Conservation (phyloP, 106 monocot species). For the Xerophyta viscosa region DNA sequence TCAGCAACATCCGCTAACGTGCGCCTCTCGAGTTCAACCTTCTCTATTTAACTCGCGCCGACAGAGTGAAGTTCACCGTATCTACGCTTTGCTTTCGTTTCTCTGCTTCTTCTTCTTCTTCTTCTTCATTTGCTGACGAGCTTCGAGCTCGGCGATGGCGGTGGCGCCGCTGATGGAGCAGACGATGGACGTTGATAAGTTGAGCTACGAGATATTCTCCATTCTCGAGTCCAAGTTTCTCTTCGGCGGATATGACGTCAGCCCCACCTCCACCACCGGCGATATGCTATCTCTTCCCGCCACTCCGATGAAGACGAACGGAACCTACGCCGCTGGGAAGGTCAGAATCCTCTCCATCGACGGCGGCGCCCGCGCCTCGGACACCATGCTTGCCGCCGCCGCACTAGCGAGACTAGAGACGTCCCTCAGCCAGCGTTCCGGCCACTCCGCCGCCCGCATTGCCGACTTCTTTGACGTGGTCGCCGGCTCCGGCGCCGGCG, state of each 20-base stretch:
- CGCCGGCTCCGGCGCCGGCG: slow-evolving; percentile 74
- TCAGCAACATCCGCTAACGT: no score
- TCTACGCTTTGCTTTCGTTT: no score
- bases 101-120: no score
- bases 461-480: slow-evolving; percentile 79
- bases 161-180: slow-evolving; percentile 6
- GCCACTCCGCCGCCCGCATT: slow-evolving; percentile 32
- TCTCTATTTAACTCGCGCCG: no score
- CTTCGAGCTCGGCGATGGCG: no score
- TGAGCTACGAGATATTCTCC: slow-evolving; percentile 73
- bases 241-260: slow-evolving; percentile 19
- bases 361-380: no score
- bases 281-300: neutral
- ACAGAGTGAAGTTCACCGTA: no score
- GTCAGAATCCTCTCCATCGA: slow-evolving; percentile 81
- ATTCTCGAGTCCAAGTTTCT: slow-evolving; percentile 63
- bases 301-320: slow-evolving; percentile 1
- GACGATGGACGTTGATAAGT: slow-evolving; percentile 33
- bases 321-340: no score
- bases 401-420: slow-evolving; percentile 50
- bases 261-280: neutral
- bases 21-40: no score
- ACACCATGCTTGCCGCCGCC: slow-evolving; percentile 40
- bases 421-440: slow-evolving; percentile 25
- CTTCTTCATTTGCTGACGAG: no score